A percentile compares a stretch with the other conserved stretches of the same genome.
Evolutionary conservation across 768 basidiomycete species (phyloP).

Genomic region (Pleurotus eryngii): DNA sequence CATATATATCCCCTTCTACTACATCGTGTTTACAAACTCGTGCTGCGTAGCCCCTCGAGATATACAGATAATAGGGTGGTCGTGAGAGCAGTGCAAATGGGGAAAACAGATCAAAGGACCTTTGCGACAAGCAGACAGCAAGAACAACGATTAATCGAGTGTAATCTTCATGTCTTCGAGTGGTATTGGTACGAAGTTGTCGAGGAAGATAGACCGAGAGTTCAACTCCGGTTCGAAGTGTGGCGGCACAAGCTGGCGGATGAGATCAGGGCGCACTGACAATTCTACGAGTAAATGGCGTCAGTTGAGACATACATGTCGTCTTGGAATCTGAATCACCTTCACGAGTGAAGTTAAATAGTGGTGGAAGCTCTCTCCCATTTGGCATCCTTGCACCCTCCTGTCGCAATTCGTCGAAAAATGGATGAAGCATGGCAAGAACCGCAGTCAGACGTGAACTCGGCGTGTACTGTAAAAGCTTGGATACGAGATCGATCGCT

Average conservation of each 20-base stretch:
- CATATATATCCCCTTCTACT: conserved; percentile 6
- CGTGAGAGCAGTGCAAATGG: conserved; percentile 4
- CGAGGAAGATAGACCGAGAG: conserved; percentile 81
- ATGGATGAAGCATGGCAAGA: conserved; percentile 89
- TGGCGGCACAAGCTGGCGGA: conserved; percentile 84
- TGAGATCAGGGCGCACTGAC: conserved; percentile 93
- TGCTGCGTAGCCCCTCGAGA: not conserved
- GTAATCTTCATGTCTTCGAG: conserved; percentile 92
- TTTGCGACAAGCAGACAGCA: conserved; percentile 1
- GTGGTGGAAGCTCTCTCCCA: conserved; percentile 89
- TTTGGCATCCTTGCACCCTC: conserved; percentile 95
- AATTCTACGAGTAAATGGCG: conserved; percentile 57
- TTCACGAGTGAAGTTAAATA: conserved; percentile 96
- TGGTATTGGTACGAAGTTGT: conserved; percentile 96
- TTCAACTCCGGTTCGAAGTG: conserved; percentile 88
- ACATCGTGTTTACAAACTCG: conserved; percentile 8
- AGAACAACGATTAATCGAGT: conserved; percentile 64
- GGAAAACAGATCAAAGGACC: not conserved
- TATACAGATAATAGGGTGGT: not conserved
- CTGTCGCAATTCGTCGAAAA: conserved; percentile 94
- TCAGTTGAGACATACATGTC: not conserved
- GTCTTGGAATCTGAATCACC: conserved; percentile 49
- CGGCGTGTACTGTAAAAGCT: conserved; percentile 95
- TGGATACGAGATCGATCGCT: conserved; percentile 93
- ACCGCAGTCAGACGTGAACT: conserved; percentile 85